These are phyloP conservation scores for Porcisia deanei DNA, from an alignment of 208 protist genomes.

Conservation along the genomic window DNA sequence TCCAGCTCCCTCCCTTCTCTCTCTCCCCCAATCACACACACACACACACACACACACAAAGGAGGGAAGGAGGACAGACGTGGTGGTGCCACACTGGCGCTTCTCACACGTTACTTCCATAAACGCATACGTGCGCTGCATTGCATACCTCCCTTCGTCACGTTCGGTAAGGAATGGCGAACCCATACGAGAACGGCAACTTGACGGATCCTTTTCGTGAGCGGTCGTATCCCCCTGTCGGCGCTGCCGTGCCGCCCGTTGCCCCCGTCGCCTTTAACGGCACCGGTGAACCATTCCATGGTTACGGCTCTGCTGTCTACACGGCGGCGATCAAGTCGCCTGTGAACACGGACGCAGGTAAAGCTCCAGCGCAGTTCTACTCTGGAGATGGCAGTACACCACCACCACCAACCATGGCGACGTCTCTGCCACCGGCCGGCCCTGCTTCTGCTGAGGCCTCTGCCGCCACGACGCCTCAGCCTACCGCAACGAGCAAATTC, in stretches of 20 bases:
- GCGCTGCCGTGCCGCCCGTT: conserved; percentile 8
- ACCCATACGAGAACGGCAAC: conserved; percentile 51
- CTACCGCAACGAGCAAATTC: conserved; percentile 55
- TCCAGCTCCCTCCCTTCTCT: neutral
- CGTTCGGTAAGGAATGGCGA: conserved; percentile 40
- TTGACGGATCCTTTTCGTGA: conserved; percentile 61
- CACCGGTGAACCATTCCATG: conserved; percentile 1
- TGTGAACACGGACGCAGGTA: neutral
- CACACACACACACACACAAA: no score
- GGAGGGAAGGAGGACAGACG: no score
- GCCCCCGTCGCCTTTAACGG: neutral
- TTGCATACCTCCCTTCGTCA: neutral
- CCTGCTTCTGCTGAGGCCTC: neutral
- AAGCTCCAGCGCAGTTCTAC: conserved; percentile 16
- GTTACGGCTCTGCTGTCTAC: conserved; percentile 23
- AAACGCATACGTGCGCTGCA: neutral
- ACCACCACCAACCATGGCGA: neutral
- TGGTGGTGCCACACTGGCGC: no score
- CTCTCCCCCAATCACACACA: neutral
- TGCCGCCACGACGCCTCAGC: neutral
- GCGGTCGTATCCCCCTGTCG: conserved; percentile 10
- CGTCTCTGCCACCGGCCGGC: conserved; percentile 9
- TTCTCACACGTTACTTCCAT: neutral
- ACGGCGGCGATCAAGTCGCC: conserved; percentile 14
- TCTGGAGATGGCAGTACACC: conserved; percentile 9